Evolutionary conservation across 2,329 filamentous ascomycete genomes (phyloP), one percentile per base, ranked within the genome.

Genomic region (Fusarium phyllophilum): DNA sequence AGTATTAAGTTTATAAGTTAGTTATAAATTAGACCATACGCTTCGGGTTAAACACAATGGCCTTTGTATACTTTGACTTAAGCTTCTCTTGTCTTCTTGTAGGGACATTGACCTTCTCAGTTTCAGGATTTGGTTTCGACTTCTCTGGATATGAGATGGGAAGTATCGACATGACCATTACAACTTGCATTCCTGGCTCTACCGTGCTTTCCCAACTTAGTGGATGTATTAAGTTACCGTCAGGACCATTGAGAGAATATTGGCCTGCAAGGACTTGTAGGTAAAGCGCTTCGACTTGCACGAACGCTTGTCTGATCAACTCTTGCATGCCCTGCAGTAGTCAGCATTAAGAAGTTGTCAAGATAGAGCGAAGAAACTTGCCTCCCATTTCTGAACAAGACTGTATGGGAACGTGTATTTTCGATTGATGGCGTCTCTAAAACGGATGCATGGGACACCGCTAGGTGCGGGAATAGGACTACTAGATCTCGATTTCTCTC

Each of bases 81-180:
- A 26, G 24, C 12, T 26, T 45, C 18, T 29, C 24, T 10, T 10
- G 12, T 1, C 44, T 46, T 8, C 9, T 46, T 9, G 2, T 6
- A 3, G 9, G 24, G 8, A 3, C 18, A 13, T 29, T 26, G 0
- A 1, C 3, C 18, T 3, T 26, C 18, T 20, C 11, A 2, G 0
- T 24, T 36, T 26, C 33, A 8, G 11, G 9, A 15, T 15, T 26
- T 2, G 9, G 4, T 36, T 12, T 26, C 13, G 6, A 1, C 22
- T 18, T 13, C 34, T 38, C 33, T 34, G 33, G 33, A 34, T 34
- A 34, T 34, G 33, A 34, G 14, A 13, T 15, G 14, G 14, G 33
- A 34, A 13, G 33, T 34, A 34, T 34, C 33, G 33, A 34, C 24
- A 31, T 31, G 6, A 4, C 5, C 33, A 39, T 39, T 18, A 8